phyloP scores from a whole-genome alignment of 164 flowering plant species.

The Vitis vinifera region ASM3070453v1 NC_081810.1:22724001-22724500 shows the following conservation, averaged over 20 bases:
- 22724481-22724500: too few species aligned
- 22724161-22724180: conserved; percentile 8
- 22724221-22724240: neutral
- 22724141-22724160: conserved; percentile 6
- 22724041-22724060: conserved; percentile 5
- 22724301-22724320: neutral
- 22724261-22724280: too few species aligned
- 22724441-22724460: too few species aligned
- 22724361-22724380: too few species aligned
- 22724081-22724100: neutral
- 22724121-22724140: conserved; percentile 1
- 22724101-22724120: conserved; percentile 1
- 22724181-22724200: conserved; percentile 15
- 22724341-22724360: too few species aligned
- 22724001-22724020: conserved; percentile 5
- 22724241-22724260: conserved; percentile 1
- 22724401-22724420: too few species aligned
- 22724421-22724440: neutral
- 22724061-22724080: conserved; percentile 7
- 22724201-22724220: conserved; percentile 5
- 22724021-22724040: conserved; percentile 6
- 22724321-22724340: too few species aligned
- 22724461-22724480: too few species aligned
- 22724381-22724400: too few species aligned
- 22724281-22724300: neutral